Base-by-base conservation (phyloP, 2,329 filamentous ascomycete genomes). In the Aspergillus fumigatus region DNA sequence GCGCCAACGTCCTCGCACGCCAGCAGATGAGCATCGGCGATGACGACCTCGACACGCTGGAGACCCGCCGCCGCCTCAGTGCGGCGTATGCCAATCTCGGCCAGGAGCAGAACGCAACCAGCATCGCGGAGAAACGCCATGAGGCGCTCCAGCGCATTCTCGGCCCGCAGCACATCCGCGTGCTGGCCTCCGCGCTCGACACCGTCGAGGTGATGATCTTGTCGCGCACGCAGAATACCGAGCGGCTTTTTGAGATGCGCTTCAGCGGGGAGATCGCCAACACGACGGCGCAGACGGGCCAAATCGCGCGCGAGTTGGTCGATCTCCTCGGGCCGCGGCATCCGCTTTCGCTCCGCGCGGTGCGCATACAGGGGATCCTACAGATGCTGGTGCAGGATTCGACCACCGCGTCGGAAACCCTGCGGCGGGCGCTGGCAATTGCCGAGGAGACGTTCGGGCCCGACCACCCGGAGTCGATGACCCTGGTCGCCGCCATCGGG, bases 11-110 rank as follows among this genome's bases (percentile, higher is more conserved):
- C 2, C 59, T 71, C 2, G 69, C 69, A 1, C 67, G 67, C 5
- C 69, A 71, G 38, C 69, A 71, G 47, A 71, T 71, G 61, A 65
- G 58, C 8, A 66, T 71, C 21, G 69, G 69, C 14, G 69, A 71
- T 43, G 65, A 70, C 11, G 67, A 69, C 41, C 29, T 69, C 8
- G 67, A 70, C 41, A 71, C 67, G 2, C 57, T 70, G 21, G 63
- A 65, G 0, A 71, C 69, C 1, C 67, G 69, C 1, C 64, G 67
- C 11, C 67, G 69, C 4, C 48, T 71, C 3, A 66, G 60, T 1
- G 40, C 58, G 48, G 62, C 67, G 1, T 69, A 70, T 26, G 61
- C 59, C 32, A 38, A 49, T 1, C 59, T 70, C 4, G 43, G 43
- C 43, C 43, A 47, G 43, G 43, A 47, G 43, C 21, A 23, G 10